Base-by-base conservation (phyloP, 306 rosid genomes). In the Cicer chorassanicum region DNA sequence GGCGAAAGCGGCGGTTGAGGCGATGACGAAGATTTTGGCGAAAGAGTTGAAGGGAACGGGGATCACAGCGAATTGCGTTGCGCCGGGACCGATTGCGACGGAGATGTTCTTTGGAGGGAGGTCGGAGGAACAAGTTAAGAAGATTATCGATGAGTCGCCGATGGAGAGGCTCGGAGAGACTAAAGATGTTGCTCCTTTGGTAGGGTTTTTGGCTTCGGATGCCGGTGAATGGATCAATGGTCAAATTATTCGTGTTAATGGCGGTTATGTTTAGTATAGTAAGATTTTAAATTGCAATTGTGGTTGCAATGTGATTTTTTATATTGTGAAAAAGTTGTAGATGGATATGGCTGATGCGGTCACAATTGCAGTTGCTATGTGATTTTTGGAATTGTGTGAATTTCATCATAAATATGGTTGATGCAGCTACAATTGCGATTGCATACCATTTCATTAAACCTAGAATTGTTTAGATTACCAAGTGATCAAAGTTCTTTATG, bases 1-100 rank as follows among this genome's bases (percentile, higher is more conserved):
- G 1, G 83, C 91, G 4, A 87, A 87, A 72, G 91, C 91, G 1
- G 91, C 91, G 0, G 88, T 85, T 43, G 91, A 87, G 82, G 56
- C 88, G 1, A 82, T 87, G 88, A 63, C 76, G 10, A 84, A 78
- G 72, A 80, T 65, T 10, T 39, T 83, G 13, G 88, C 90, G 0
- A 87, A 87, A 79, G 90, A 87, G 77, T 81, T 87, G 0, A 84
- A 74, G 61, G 90, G 90, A 12, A 82, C 76, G 0, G 59, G 79
- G 36, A 82, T 87, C 10, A 84, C 90, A 1, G 90, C 77, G 1
- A 87, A 87, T 36, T 87, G 88, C 46, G 75, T 87, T 9, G 88
- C 90, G 7, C 90, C 90, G 0, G 90, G 90, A 44, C 80, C 90
- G 2, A 66, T 73, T 4, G 87, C 80, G 4, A 84, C 87, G 1